Percentiles rank a stretch among this genome's conserved stretches.
Conservation (phyloP, 192 early-diverging fungal genomes). For the Dimargaris cristalligena region DNA sequence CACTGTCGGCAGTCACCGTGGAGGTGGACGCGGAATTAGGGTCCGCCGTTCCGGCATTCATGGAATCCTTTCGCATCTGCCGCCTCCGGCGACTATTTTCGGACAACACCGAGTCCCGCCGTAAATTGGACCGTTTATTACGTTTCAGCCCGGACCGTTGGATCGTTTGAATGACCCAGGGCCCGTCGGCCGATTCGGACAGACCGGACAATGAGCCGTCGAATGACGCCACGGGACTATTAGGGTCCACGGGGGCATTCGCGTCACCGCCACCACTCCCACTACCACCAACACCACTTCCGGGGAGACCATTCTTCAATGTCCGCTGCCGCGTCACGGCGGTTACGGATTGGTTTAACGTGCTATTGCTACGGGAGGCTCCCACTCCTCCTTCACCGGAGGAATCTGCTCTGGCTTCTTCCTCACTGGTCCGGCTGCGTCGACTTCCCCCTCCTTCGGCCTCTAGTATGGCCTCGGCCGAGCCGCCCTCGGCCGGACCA, state of each 20-base stretch:
- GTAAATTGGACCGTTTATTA: conserved; percentile 28
- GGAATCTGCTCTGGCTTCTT: too few relatives aligned
- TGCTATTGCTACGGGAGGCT: too few relatives aligned
- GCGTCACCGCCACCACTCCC: too few relatives aligned
- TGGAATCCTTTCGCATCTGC: conserved; percentile 5
- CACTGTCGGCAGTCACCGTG: not conserved
- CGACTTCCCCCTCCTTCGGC: not conserved
- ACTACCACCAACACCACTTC: too few relatives aligned
- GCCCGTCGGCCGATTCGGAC: not conserved
- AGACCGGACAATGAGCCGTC: not conserved
- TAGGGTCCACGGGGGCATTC: too few relatives aligned
- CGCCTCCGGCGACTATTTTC: conserved; percentile 12
- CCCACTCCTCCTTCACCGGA: too few relatives aligned
- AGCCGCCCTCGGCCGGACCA: not conserved
- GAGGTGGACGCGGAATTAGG: too few relatives aligned
- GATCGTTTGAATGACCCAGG: conserved; percentile 22
- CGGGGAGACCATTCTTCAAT: not conserved
- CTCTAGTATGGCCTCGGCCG: not conserved
- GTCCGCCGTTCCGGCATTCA: too few relatives aligned
- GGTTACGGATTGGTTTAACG: too few relatives aligned
- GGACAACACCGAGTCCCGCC: conserved; percentile 22
- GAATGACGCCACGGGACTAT: not conserved
- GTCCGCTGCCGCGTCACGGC: conserved; percentile 5
- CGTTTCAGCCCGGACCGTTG: conserved; percentile 28
- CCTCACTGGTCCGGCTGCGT: not conserved